Evolutionary conservation across 305 asterid genomes (phyloP).

Genomic region (Lippia alba): DNA sequence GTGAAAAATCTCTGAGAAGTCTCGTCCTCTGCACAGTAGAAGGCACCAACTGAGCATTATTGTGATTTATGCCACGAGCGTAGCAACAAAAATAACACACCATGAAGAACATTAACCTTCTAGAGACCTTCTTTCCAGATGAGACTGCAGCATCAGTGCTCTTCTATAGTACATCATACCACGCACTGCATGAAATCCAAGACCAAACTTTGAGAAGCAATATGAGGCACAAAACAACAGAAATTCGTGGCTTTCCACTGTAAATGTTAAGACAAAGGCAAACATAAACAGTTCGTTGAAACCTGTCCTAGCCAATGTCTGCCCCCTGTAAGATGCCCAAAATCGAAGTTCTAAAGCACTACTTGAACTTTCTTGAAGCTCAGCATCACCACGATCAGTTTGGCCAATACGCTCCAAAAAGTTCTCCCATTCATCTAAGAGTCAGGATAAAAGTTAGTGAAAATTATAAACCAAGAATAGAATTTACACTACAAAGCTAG

Average conservation of each 20-base stretch:
- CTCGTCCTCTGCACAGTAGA: conserved; percentile 53
- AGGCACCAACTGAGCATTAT: conserved; percentile 32
- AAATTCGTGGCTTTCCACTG: not conserved
- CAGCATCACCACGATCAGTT: conserved; percentile 73
- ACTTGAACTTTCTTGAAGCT: conserved; percentile 77
- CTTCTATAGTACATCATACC: conserved; percentile 99
- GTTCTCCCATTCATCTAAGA: conserved; percentile 95
- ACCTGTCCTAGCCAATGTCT: conserved; percentile 99
- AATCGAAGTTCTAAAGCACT: conserved; percentile 95
- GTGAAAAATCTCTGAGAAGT: conserved; percentile 57
- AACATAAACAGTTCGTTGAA: conserved; percentile 13
- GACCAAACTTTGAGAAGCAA: conserved; percentile 21
- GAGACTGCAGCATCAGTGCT: conserved; percentile 96
- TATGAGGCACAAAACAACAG: conserved; percentile 19
- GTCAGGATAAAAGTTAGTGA: conserved; percentile 27
- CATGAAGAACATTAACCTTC: conserved; percentile 64
- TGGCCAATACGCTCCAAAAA: conserved; percentile 91
- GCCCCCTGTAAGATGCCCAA: conserved; percentile 99
- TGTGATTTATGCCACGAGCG: conserved; percentile 13
- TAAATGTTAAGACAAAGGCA: conserved; percentile 19
- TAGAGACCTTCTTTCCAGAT: conserved; percentile 76
- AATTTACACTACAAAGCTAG: not conserved
- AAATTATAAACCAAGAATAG: not conserved
- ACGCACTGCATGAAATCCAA: conserved; percentile 67
- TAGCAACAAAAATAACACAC: conserved; percentile 15